Percentiles rank a stretch among this genome's conserved stretches.
Conservation (phyloP, 1,139 yeast genomes). For the Nakaseomyces delphensis region DNA sequence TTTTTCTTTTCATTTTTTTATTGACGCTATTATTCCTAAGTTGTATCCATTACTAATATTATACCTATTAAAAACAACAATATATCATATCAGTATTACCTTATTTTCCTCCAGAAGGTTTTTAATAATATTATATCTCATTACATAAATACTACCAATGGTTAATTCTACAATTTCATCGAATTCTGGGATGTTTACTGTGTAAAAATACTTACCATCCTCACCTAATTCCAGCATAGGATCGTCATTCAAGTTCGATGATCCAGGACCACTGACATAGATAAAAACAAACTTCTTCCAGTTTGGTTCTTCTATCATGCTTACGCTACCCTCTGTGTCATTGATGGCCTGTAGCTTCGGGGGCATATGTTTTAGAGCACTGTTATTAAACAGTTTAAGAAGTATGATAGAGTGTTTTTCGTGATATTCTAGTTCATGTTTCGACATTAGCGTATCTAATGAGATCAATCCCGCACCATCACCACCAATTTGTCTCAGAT, state of each 20-base stretch:
- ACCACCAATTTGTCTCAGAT: constrained; percentile 34
- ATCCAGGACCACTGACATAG: constrained; percentile 36
- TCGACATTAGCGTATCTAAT: constrained; percentile 37
- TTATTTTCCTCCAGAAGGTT: constrained; percentile 23
- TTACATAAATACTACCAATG: constrained; percentile 64
- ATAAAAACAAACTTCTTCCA: constrained; percentile 68
- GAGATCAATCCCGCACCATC: constrained; percentile 11
- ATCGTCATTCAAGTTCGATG: constrained; percentile 31
- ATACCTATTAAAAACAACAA: too few species aligned
- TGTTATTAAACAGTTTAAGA: constrained; percentile 54
- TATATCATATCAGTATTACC: constrained; percentile 23
- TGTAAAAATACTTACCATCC: constrained; percentile 24
- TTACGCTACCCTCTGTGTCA: constrained; percentile 65
- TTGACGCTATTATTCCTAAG: neutral
- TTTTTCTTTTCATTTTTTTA: neutral
- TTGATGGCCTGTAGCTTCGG: constrained; percentile 59
- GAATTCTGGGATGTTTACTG: constrained; percentile 27
- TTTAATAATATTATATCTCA: constrained; percentile 47
- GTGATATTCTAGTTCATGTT: constrained; percentile 57
- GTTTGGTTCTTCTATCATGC: constrained; percentile 77
- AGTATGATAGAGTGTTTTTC: constrained; percentile 55
- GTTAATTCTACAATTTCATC: constrained; percentile 56
- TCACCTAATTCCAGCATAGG: constrained; percentile 20
- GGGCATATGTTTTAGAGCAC: constrained; percentile 64
- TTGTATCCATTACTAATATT: neutral